Conservation (phyloP, 805 yeast genomes). For the Barnettozyma vustinii region DNA sequence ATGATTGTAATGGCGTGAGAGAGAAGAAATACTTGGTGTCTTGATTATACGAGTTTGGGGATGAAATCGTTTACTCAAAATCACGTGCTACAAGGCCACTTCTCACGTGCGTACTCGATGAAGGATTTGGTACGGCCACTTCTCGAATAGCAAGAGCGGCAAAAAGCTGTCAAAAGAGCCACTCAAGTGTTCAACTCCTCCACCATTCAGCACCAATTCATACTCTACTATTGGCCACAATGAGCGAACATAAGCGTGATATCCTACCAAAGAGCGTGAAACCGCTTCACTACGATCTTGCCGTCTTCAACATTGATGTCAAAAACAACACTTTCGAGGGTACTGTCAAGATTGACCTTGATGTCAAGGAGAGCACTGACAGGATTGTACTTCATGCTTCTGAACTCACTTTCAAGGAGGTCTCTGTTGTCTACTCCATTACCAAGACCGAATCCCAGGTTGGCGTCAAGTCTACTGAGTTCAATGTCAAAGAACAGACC, state of each 20-base stretch:
- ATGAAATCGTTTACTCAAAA: too few species aligned
- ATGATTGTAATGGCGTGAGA: too few species aligned
- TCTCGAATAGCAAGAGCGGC: neutral
- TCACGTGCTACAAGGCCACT: too few species aligned
- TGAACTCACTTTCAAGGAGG: constrained; percentile 53
- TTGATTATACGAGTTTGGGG: too few species aligned
- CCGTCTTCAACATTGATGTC: constrained; percentile 51
- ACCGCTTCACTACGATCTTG: constrained; percentile 71
- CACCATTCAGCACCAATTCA: neutral
- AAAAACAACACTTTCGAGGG: constrained; percentile 55
- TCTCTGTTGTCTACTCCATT: constrained; percentile 31
- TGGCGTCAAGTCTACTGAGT: constrained; percentile 29
- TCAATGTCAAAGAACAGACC: constrained; percentile 52
- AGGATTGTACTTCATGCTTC: constrained; percentile 50
- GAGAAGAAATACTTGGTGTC: too few species aligned
- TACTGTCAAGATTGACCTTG: constrained; percentile 44
- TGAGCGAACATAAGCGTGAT: constrained; percentile 27
- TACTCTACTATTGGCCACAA: neutral
- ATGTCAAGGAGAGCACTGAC: constrained; percentile 42
- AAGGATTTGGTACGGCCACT: too few species aligned
- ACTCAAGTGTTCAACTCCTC: neutral
- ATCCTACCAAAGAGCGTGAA: constrained; percentile 55
- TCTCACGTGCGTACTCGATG: too few species aligned
- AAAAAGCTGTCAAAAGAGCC: neutral
- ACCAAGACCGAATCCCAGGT: constrained; percentile 27